Evolutionary conservation across 371 early-diverging fungal genomes (phyloP), one percentile per base, ranked within the genome.

Genomic region (Syncephalastrum sp.): DNA sequence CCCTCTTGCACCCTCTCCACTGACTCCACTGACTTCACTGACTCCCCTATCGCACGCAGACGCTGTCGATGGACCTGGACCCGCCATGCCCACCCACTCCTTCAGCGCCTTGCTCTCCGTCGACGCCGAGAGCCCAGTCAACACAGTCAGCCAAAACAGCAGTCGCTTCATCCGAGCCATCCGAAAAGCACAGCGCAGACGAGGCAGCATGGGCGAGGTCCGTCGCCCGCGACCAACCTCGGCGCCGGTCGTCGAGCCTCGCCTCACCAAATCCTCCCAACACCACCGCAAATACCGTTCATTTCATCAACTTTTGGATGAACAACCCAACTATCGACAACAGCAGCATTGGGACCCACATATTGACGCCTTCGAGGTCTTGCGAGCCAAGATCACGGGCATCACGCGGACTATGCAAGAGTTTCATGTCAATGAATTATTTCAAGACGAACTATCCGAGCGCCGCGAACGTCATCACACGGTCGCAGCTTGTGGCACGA

Each of bases 351-450:
- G 75, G 72, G 75, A 74, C 50, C 75, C 75, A 38, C 75, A 75
- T 33, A 75, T 75, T 33, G 75, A 75, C 53, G 63, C 75, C 42
- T 75, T 75, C 57, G 75, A 75, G 61, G 65, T 75, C 63, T 67
- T 75, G 53, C 64, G 72, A 59, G 72, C 72, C 53, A 75, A 75
- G 65, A 63, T 75, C 55, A 71, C 69, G 25, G 69, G 69, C 24
- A 75, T 75, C 72, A 75, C 75, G 56, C 59, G 71, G 47, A 62
- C 75, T 15, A 75, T 75, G 75, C 75, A 75, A 53, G 75, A 68
- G 62, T 71, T 75, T 67, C 75, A 75, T 57, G 69, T 75, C 45
- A 63, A 71, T 25, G 75, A 70, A 48, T 56, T 75, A 25, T 68
- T 71, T 59, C 61, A 65, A 21, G 67, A 71, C 38, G 75, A 75